These are phyloP conservation scores for Paxillus rubicundulus DNA, from an alignment of 768 basidiomycete genomes.

Conservation along the genomic window DNA sequence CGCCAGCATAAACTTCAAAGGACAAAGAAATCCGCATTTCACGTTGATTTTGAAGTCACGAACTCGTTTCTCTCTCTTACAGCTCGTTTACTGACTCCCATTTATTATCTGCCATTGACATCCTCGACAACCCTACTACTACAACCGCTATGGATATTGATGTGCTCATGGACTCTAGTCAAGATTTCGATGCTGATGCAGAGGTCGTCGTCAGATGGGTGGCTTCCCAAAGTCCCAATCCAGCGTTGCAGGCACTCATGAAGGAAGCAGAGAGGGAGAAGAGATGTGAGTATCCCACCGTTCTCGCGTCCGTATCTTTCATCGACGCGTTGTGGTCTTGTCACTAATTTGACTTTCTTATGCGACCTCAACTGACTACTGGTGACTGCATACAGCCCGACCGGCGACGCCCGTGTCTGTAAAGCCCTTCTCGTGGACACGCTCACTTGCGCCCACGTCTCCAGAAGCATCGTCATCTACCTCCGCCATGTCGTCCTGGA, in stretches of 20 bases:
- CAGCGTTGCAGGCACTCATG: conserved; percentile 23
- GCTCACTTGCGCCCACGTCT: conserved; percentile 9
- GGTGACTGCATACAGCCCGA: conserved; percentile 9
- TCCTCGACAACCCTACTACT: neutral
- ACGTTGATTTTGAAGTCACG: neutral
- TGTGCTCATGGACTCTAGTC: conserved; percentile 13
- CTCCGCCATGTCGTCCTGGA: conserved; percentile 9
- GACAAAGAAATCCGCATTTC: neutral
- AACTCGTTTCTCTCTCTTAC: neutral
- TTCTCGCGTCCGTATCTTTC: neutral
- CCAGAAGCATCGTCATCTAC: neutral
- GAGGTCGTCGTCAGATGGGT: conserved; percentile 24
- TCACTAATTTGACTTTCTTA: neutral
- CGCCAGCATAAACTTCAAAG: neutral
- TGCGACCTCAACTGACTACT: neutral
- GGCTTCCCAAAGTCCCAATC: conserved; percentile 23
- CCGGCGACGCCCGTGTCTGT: conserved; percentile 11
- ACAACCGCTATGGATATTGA: conserved; percentile 6
- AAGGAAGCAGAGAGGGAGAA: conserved; percentile 27
- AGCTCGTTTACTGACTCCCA: neutral
- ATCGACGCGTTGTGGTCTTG: neutral
- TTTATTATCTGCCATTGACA: neutral
- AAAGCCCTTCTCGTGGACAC: conserved; percentile 15
- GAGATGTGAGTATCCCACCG: conserved; percentile 13
- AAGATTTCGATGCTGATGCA: conserved; percentile 5